phyloP scores from a whole-genome alignment of 371 early-diverging fungal species.

The Batkoa obscura region DNA sequence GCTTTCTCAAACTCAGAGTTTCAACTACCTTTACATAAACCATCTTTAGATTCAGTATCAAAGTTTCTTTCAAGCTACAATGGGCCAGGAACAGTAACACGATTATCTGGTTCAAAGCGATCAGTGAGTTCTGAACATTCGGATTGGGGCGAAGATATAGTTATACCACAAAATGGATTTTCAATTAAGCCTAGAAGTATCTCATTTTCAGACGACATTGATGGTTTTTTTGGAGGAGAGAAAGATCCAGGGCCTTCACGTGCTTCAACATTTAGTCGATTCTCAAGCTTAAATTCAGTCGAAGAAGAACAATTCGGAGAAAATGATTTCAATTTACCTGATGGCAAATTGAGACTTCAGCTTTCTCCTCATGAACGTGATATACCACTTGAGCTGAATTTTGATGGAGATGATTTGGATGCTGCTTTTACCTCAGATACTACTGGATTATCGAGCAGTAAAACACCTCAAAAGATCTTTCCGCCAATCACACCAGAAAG shows the following conservation, averaged over 20 bases:
- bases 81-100: slow-evolving; percentile 4
- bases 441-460: neutral
- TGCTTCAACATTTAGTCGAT: neutral
- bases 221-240: neutral
- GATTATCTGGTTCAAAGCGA: neutral
- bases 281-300: slow-evolving; percentile 4
- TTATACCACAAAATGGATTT: neutral
- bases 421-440: neutral
- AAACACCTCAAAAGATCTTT: neutral
- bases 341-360: neutral
- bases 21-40: neutral
- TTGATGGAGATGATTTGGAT: slow-evolving; percentile 5
- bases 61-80: slow-evolving; percentile 1
- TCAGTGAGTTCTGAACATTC: neutral
- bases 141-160: slow-evolving; percentile 6
- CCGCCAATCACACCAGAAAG: slow-evolving; percentile 2
- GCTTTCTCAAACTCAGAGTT: neutral
- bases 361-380: neutral
- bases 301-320: neutral
- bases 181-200: neutral
- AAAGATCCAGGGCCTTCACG: slow-evolving; percentile 3
- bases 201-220: neutral
- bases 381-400: neutral
- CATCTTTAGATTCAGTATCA: neutral
- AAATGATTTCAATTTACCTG: slow-evolving; percentile 1